Conservation (phyloP, 2,329 filamentous ascomycete genomes). For the Clonostachys rhizophaga region DNA sequence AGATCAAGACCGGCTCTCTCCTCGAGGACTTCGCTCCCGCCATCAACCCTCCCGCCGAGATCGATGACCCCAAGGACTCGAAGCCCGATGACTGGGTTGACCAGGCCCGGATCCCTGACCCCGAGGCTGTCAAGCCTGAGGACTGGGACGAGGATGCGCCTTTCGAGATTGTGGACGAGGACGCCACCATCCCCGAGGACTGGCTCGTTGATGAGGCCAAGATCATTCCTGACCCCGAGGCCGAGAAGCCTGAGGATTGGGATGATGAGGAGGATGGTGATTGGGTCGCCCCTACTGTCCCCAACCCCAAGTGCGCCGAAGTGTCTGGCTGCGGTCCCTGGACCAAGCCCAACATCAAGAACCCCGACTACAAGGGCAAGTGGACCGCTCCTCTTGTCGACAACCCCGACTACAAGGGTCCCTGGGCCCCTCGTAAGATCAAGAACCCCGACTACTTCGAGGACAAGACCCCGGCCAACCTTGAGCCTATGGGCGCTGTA, state of each 20-base stretch:
- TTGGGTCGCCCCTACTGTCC: slow-evolving; percentile 84
- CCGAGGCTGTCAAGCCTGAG: slow-evolving; percentile 91
- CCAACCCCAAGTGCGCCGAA: slow-evolving; percentile 95
- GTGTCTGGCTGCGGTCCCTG: slow-evolving; percentile 91
- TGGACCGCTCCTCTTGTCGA: slow-evolving; percentile 91
- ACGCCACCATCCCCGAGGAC: slow-evolving; percentile 86
- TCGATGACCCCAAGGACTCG: slow-evolving; percentile 87
- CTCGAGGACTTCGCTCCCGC: slow-evolving; percentile 88
- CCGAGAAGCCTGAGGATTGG: slow-evolving; percentile 98
- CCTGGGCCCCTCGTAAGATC: slow-evolving; percentile 94
- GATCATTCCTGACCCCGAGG: slow-evolving; percentile 85
- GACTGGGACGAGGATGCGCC: slow-evolving; percentile 99
- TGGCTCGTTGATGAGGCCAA: slow-evolving; percentile 90
- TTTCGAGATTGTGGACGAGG: slow-evolving; percentile 91
- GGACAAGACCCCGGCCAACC: slow-evolving; percentile 94
- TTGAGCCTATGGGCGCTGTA: slow-evolving; percentile 96
- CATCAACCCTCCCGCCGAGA: slow-evolving; percentile 94
- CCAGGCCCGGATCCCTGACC: slow-evolving; percentile 83
- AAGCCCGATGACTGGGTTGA: slow-evolving; percentile 98
- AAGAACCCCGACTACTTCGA: slow-evolving; percentile 94
- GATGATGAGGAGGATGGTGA: slow-evolving; percentile 99
- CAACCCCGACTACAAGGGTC: slow-evolving; percentile 97
- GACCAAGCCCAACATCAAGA: slow-evolving; percentile 87
- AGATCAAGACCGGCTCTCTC: slow-evolving; percentile 83
- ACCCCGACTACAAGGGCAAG: slow-evolving; percentile 98